Base-by-base conservation (phyloP, 306 rosid species). In the Quercus alba region DNA sequence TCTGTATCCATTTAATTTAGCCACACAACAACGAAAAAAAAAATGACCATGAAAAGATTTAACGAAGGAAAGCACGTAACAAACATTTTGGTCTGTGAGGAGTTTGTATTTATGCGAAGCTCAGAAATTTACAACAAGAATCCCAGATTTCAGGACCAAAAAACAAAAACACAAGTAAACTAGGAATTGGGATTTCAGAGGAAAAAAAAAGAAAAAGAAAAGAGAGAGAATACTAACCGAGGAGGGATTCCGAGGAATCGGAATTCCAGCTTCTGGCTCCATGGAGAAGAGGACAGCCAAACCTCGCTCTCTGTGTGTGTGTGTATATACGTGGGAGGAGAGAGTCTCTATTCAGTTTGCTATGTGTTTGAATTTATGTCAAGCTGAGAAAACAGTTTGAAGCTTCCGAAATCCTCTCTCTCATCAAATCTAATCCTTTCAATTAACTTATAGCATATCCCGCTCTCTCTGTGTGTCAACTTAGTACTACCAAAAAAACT, bases 261-360 rank as follows among this genome's bases (percentile, higher is more conserved):
- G 76, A 84, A 74, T 38, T 73, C 87, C 91, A 49, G 92, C 84
- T 77, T 86, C 92, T 1, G 86, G 83, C 74, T 90, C 94, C 97
- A 92, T 89, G 83, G 23, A 70, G 38, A 61, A 77, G 54, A 61
- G 55, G 54, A 46, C 61, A 70, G 33, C 52, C 44, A 51, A 26
- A 9, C 56, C 41, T 35, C 31, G 14, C 41, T 6, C 25, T 28
- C 6, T 19, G 12, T 35, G 11, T 38, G 12, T 35, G 11, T 38
- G 11, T 38, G 11, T 38, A 0, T 38, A 0, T 38, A 38, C 8
- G 46, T 35, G 46, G 46, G 46, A 41, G 12, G 46, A 41, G 12
- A 8, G 46, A 41, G 11, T 41, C 46, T 41, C 12, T 41, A 41
- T 7, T 41, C 1, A 41, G 46, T 41, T 41, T 41, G 46, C 12